These are phyloP conservation scores for Alternaria tenuissima DNA, from an alignment of 2,329 filamentous ascomycete genomes.

Conservation along the genomic window DNA sequence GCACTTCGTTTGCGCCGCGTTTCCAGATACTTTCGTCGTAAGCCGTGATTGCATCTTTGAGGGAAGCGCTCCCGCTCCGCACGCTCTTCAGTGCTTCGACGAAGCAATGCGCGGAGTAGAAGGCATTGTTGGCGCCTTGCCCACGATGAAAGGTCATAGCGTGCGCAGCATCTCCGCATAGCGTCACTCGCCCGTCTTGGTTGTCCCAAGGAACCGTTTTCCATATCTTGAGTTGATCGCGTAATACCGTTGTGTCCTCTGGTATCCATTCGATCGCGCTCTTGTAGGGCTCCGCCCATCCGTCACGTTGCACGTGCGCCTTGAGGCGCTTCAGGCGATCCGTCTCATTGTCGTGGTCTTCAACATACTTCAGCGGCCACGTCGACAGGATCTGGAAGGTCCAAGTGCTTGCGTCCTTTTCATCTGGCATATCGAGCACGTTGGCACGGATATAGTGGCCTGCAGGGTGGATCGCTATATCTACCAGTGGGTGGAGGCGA, in stretches of 20 bases:
- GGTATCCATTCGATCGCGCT: conserved; percentile 46
- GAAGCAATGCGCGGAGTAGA: conserved; percentile 44
- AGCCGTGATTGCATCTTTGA: conserved; percentile 30
- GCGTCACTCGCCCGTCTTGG: conserved; percentile 41
- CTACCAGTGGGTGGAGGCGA: conserved; percentile 38
- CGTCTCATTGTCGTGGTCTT: conserved; percentile 39
- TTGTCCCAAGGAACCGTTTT: conserved; percentile 48
- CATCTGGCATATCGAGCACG: conserved; percentile 44
- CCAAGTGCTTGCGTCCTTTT: conserved; percentile 46
- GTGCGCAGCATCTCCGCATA: conserved; percentile 52
- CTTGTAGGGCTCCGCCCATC: conserved; percentile 47
- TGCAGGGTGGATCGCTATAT: conserved; percentile 43
- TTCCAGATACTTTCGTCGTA: conserved; percentile 42
- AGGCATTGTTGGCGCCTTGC: conserved; percentile 50
- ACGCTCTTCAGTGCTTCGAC: conserved; percentile 35
- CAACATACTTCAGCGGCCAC: conserved; percentile 36
- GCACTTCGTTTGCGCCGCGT: conserved; percentile 41
- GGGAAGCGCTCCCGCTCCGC: conserved; percentile 5
- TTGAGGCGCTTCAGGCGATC: conserved; percentile 37
- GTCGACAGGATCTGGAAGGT: conserved; percentile 47
- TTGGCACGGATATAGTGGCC: conserved; percentile 42
- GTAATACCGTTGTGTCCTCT: conserved; percentile 37
- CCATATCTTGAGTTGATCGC: conserved; percentile 49
- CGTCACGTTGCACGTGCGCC: conserved; percentile 35
- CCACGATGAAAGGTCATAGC: conserved; percentile 54